Conservation (phyloP, 2,329 filamentous ascomycete species). For the Graphium sp. region DNA sequence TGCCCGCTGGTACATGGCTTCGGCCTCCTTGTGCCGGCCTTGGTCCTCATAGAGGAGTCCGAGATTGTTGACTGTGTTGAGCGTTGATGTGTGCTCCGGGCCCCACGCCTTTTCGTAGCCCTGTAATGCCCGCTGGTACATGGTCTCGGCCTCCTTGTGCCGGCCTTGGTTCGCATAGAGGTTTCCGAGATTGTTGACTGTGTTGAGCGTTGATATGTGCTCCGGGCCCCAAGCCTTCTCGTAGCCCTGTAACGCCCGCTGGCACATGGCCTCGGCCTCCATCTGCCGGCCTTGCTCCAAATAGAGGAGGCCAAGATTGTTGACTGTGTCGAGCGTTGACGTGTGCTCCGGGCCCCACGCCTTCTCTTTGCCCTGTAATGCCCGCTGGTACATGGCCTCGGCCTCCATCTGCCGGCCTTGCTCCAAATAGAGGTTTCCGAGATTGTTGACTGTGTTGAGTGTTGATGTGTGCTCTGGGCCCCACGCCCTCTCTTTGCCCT, state of each 20-base stretch:
- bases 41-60: conserved; percentile 8
- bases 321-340: conserved; percentile 9
- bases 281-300: conserved; percentile 9
- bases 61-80: conserved; percentile 8
- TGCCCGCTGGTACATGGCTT: conserved; percentile 12
- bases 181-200: conserved; percentile 11
- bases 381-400: conserved; percentile 11
- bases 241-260: conserved; percentile 9
- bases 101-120: conserved; percentile 9
- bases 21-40: conserved; percentile 7
- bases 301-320: conserved; percentile 14
- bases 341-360: conserved; percentile 6
- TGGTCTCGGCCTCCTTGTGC: conserved; percentile 10
- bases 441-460: conserved; percentile 10
- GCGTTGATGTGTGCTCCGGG: conserved; percentile 6
- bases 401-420: conserved; percentile 10
- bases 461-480: conserved; percentile 8
- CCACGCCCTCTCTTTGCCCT: conserved; percentile 10
- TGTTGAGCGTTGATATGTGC: conserved; percentile 8
- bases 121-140: conserved; percentile 11
- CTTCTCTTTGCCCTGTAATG: conserved; percentile 11
- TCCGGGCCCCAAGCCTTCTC: conserved; percentile 9
- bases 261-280: conserved; percentile 12
- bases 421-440: conserved; percentile 13
- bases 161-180: conserved; percentile 12